A percentile compares a stretch with the other conserved stretches of the same genome.
Evolutionary conservation across 2,329 filamentous ascomycete species (phyloP).

Genomic region (Penicillium griseofulvum): DNA sequence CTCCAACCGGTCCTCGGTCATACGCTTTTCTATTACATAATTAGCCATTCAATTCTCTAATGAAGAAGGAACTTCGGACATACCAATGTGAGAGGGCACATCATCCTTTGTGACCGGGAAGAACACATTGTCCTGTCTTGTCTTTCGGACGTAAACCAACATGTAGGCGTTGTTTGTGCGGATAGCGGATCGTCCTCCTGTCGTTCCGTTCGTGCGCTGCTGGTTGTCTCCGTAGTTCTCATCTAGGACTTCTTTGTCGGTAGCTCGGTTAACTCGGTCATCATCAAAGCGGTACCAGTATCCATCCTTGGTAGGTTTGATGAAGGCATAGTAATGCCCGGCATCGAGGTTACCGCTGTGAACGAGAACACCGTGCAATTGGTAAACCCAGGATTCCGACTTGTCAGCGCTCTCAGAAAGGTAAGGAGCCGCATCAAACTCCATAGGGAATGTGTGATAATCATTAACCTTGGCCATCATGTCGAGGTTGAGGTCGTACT

Average conservation of each 20-base stretch:
- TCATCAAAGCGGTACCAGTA: conserved; percentile 98
- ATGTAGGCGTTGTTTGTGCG: conserved; percentile 86
- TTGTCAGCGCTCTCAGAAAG: conserved; percentile 81
- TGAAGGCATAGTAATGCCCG: conserved; percentile 95
- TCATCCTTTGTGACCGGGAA: conserved; percentile 72
- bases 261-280: conserved; percentile 93
- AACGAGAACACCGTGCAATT: conserved; percentile 90
- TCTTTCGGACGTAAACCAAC: conserved; percentile 94
- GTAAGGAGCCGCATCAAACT: conserved; percentile 70
- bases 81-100: conserved; percentile 72
- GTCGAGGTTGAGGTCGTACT: conserved; percentile 94
- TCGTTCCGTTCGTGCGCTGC: conserved; percentile 55
- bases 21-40: conserved; percentile 57
- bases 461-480: conserved; percentile 93
- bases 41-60: conserved; percentile 17
- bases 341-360: conserved; percentile 96
- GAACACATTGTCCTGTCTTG: conserved; percentile 77
- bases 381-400: conserved; percentile 87
- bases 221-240: conserved; percentile 97
- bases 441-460: conserved; percentile 49
- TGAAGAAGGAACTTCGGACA: neutral
- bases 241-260: conserved; percentile 84
- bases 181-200: conserved; percentile 61
- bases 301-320: conserved; percentile 90
- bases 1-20: conserved; percentile 77